Conservation (phyloP, 2,329 filamentous ascomycete species). For the Cladosporium sp. region DNA sequence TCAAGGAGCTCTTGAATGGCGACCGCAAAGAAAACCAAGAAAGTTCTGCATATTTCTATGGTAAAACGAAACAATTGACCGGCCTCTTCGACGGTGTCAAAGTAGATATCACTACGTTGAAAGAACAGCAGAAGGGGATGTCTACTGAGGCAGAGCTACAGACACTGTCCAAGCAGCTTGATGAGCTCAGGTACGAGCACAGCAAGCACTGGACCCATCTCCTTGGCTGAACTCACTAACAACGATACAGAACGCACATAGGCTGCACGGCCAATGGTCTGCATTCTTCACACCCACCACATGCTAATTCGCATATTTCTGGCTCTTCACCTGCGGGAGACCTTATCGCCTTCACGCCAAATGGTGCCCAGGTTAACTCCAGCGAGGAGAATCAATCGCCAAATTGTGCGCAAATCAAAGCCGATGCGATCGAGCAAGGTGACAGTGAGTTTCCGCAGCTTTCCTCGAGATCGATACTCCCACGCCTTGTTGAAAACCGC, state of each 20-base stretch:
- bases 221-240: neutral
- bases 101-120: no score
- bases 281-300: no score
- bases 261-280: neutral
- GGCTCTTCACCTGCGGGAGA: neutral
- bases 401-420: no score
- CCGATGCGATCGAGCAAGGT: no score
- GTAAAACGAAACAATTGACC: neutral
- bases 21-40: neutral
- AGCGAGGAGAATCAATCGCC: neutral
- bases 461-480: no score
- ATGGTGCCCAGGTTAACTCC: neutral
- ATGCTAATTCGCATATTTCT: no score
- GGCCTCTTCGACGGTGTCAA: neutral
- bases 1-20: neutral
- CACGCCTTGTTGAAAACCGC: no score
- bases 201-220: neutral
- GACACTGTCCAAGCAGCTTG: neutral
- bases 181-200: neutral
- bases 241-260: neutral
- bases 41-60: neutral
- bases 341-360: neutral
- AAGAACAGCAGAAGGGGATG: neutral
- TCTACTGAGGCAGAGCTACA: neutral
- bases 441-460: no score